Percentiles rank a stretch among this genome's conserved stretches.
Conservation (phyloP, 1,284 basidiomycete genomes). For the Stygiomarasmius scandens region DNA sequence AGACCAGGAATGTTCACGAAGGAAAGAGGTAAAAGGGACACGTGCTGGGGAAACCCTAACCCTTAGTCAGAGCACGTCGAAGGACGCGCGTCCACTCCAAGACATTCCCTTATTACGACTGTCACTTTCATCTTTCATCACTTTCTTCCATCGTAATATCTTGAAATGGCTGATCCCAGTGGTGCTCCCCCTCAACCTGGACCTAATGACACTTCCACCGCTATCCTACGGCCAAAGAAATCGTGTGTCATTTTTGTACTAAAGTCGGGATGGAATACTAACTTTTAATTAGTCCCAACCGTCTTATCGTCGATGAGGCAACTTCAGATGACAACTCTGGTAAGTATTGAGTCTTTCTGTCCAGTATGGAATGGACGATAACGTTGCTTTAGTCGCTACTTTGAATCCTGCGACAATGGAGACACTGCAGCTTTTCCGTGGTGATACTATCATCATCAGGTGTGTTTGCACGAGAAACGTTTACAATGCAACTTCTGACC, state of each 20-base stretch:
- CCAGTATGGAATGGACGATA: neutral
- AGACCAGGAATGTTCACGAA: constrained; percentile 13
- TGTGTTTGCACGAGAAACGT: constrained; percentile 36
- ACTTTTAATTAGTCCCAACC: constrained; percentile 74
- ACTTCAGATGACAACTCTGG: constrained; percentile 92
- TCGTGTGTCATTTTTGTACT: constrained; percentile 66
- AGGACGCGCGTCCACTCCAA: constrained; percentile 45
- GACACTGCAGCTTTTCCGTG: constrained; percentile 89
- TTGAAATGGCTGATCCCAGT: constrained; percentile 73
- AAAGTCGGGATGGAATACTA: constrained; percentile 14
- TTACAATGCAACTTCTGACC: constrained; percentile 8
- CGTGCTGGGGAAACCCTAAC: constrained; percentile 2
- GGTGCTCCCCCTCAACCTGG: constrained; percentile 76
- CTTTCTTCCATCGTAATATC: constrained; percentile 20
- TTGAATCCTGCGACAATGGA: constrained; percentile 98
- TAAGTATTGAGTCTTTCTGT: constrained; percentile 35
- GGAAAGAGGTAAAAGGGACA: constrained; percentile 1
- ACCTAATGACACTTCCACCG: constrained; percentile 87
- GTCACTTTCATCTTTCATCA: constrained; percentile 9
- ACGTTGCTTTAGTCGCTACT: constrained; percentile 71
- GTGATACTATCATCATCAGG: constrained; percentile 92
- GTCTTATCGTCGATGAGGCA: constrained; percentile 92
- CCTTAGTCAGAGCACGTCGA: constrained; percentile 14
- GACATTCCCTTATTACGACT: constrained; percentile 31
- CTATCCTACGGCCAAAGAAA: constrained; percentile 94